Evolutionary conservation across 306 rosid genomes (phyloP).

Genomic region (Spatholobus suberectus): DNA sequence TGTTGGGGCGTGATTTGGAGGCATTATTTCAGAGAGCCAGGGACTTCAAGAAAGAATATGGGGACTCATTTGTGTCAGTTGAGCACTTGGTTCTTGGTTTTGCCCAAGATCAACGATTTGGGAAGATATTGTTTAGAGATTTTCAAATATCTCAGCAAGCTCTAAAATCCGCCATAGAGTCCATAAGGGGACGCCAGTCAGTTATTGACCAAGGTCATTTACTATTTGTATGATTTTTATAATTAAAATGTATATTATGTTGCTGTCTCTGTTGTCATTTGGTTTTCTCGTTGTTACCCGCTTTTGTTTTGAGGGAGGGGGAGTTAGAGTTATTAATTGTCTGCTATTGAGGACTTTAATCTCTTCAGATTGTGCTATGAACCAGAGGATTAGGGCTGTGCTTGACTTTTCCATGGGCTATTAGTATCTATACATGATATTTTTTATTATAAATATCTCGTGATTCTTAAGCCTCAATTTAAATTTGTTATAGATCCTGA

Average conservation of each 20-base stretch:
- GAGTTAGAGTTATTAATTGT: neutral
- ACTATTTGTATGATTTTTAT: slow-evolving; percentile 6
- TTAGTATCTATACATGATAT: slow-evolving; percentile 19
- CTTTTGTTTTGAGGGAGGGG: neutral
- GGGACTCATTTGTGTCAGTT: slow-evolving; percentile 95
- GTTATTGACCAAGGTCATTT: slow-evolving; percentile 93
- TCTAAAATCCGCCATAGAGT: slow-evolving; percentile 81
- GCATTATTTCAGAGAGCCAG: slow-evolving; percentile 90
- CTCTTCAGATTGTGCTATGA: neutral
- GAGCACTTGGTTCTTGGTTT: slow-evolving; percentile 98
- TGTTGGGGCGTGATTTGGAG: slow-evolving; percentile 98
- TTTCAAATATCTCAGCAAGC: slow-evolving; percentile 75
- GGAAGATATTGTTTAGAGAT: slow-evolving; percentile 81
- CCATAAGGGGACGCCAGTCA: slow-evolving; percentile 92
- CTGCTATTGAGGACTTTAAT: neutral
- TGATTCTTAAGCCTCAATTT: slow-evolving; percentile 21
- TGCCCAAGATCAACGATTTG: slow-evolving; percentile 80
- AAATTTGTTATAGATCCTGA: slow-evolving; percentile 83
- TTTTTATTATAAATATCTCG: slow-evolving; percentile 22
- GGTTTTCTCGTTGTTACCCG: neutral
- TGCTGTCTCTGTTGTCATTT: neutral
- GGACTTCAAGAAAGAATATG: slow-evolving; percentile 86
- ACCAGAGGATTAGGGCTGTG: neutral
- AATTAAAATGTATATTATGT: neutral
- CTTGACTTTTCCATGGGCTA: neutral